phyloP scores from a whole-genome alignment of 768 basidiomycete genomes.

The Panaeolus cyanescens region DNA sequence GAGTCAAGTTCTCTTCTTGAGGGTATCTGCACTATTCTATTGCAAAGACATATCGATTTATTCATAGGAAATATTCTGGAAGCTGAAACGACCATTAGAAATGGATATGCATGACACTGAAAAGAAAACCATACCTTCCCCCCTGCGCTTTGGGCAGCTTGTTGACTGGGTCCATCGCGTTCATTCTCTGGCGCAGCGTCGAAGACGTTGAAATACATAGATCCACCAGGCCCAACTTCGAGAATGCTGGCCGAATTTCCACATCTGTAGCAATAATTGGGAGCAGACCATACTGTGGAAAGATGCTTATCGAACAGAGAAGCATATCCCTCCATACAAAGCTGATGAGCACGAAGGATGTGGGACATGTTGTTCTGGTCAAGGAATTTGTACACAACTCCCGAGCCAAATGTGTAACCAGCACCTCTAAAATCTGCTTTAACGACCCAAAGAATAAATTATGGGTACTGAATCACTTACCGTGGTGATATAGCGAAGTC shows the following conservation, averaged over 20 bases:
- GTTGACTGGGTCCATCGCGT: conserved; percentile 82
- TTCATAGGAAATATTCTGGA: conserved; percentile 77
- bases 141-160: conserved; percentile 67
- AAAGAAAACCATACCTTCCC: conserved; percentile 56
- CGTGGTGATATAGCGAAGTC: conserved; percentile 99
- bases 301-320: conserved; percentile 95
- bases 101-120: conserved; percentile 10
- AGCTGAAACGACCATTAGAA: conserved; percentile 44
- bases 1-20: neutral
- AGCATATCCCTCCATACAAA: conserved; percentile 99
- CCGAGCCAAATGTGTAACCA: conserved; percentile 97
- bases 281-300: conserved; percentile 98
- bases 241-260: conserved; percentile 97
- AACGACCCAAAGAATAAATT: neutral
- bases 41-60: neutral
- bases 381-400: conserved; percentile 97
- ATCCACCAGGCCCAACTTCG: conserved; percentile 88
- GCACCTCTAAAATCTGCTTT: conserved; percentile 68
- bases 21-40: neutral
- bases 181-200: conserved; percentile 99
- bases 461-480: conserved; percentile 42
- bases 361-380: conserved; percentile 96
- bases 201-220: conserved; percentile 96
- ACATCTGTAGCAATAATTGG: conserved; percentile 98
- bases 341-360: conserved; percentile 96